phyloP scores from a whole-genome alignment of 352 stramenopile genomes.

The Peronospora destructor region DNA sequence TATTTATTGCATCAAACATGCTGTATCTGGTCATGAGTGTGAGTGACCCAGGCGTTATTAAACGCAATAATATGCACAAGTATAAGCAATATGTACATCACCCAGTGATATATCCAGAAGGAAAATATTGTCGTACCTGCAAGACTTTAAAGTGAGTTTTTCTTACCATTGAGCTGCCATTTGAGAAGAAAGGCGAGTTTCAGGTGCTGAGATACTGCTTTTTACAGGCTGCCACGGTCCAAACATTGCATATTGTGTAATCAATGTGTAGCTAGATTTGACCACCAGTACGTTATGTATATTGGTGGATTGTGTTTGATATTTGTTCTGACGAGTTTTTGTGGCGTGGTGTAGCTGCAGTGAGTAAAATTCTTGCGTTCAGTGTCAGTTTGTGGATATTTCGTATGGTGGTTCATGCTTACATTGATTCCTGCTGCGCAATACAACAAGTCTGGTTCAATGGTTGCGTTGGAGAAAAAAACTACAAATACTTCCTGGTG shows the following conservation, averaged over 20 bases:
- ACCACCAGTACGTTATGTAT: slow-evolving; percentile 68
- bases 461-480: slow-evolving; percentile 71
- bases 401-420: neutral
- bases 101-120: slow-evolving; percentile 67
- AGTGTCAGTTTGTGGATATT: neutral
- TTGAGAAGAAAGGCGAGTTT: neutral
- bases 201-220: neutral
- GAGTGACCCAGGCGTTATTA: slow-evolving; percentile 72
- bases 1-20: slow-evolving; percentile 50
- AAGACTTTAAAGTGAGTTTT: slow-evolving; percentile 72
- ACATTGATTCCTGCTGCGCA: neutral
- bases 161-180: neutral
- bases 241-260: slow-evolving; percentile 89
- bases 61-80: slow-evolving; percentile 33
- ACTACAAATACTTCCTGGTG: slow-evolving; percentile 71
- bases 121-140: slow-evolving; percentile 84
- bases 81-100: slow-evolving; percentile 71
- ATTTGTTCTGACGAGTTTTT: slow-evolving; percentile 4
- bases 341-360: slow-evolving; percentile 23
- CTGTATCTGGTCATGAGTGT: slow-evolving; percentile 70
- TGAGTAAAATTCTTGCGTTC: slow-evolving; percentile 6
- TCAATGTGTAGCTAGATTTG: slow-evolving; percentile 82
- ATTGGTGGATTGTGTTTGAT: neutral
- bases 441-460: slow-evolving; percentile 71
- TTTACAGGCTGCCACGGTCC: slow-evolving; percentile 60